These are phyloP conservation scores for Ciborinia camelliae DNA, from an alignment of 2,329 filamentous ascomycete genomes.

Conservation along the genomic window DNA sequence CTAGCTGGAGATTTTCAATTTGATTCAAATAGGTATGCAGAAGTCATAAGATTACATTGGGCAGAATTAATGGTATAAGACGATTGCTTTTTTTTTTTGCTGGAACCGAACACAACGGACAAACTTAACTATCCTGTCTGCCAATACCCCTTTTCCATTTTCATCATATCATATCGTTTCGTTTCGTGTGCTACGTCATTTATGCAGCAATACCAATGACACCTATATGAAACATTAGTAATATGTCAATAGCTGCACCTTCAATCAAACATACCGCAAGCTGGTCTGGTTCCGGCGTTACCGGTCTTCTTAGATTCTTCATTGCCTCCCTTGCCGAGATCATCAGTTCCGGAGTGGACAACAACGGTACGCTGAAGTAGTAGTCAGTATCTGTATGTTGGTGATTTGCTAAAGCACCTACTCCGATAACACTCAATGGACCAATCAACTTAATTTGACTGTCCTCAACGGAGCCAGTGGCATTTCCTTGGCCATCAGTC, in stretches of 20 bases:
- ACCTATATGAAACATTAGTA: slow-evolving; percentile 45
- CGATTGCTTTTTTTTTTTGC: background rate
- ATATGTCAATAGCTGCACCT: background rate
- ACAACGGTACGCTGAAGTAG: slow-evolving; percentile 77
- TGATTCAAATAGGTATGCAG: background rate
- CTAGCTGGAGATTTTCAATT: background rate
- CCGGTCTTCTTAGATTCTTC: slow-evolving; percentile 98
- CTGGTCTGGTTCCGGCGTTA: slow-evolving; percentile 88
- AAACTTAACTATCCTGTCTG: slow-evolving; percentile 3
- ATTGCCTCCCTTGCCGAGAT: slow-evolving; percentile 87
- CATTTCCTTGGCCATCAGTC: slow-evolving; percentile 89
- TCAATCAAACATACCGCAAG: slow-evolving; percentile 68
- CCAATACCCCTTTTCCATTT: slow-evolving; percentile 1
- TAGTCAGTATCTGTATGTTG: slow-evolving; percentile 29
- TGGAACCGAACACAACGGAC: background rate
- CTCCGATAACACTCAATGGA: slow-evolving; percentile 89
- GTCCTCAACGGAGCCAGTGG: slow-evolving; percentile 77
- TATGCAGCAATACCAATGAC: slow-evolving; percentile 87
- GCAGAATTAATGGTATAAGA: background rate
- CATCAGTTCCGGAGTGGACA: slow-evolving; percentile 91
- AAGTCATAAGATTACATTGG: background rate
- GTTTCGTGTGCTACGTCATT: slow-evolving; percentile 29
- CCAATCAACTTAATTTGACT: slow-evolving; percentile 92
- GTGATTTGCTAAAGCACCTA: slow-evolving; percentile 42
- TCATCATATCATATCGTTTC: slow-evolving; percentile 3